A percentile compares a stretch with the other conserved stretches of the same genome.
These are phyloP conservation scores for Didymella exigua DNA, from an alignment of 2,329 filamentous ascomycete species.

Conservation along the genomic window DNA sequence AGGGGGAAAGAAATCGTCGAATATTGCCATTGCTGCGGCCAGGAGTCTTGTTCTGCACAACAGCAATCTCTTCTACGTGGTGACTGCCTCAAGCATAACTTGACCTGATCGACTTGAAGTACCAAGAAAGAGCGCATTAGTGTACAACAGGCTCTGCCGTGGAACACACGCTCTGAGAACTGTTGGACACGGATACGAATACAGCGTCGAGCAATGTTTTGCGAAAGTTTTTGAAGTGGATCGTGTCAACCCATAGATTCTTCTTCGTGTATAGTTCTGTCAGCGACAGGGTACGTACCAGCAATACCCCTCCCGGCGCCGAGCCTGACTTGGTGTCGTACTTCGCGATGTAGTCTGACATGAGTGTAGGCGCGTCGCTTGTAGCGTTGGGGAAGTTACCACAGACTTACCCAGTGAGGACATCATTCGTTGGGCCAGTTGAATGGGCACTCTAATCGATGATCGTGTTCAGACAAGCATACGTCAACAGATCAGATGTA, in stretches of 20 bases:
- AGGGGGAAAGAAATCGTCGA: conserved; percentile 22
- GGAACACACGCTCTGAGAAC: conserved; percentile 9
- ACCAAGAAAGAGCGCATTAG: conserved; percentile 35
- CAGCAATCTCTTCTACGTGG: conserved; percentile 21
- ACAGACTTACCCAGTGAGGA: conserved; percentile 21
- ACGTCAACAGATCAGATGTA: conserved; percentile 21
- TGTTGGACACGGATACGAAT: conserved; percentile 10
- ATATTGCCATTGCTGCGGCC: background rate
- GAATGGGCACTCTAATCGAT: conserved; percentile 26
- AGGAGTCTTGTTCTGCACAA: conserved; percentile 1
- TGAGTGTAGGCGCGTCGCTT: conserved; percentile 18
- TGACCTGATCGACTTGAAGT: conserved; percentile 28
- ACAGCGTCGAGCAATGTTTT: conserved; percentile 19
- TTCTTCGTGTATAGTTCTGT: background rate
- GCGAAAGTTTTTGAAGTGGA: conserved; percentile 22
- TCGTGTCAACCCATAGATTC: conserved; percentile 17
- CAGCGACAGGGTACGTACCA: conserved; percentile 23
- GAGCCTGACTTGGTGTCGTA: background rate
- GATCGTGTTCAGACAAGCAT: conserved; percentile 18
- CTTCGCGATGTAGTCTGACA: conserved; percentile 24
- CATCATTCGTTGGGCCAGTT: background rate
- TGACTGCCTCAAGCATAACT: conserved; percentile 23
- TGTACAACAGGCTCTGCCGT: conserved; percentile 18
- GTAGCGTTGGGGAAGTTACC: conserved; percentile 36
- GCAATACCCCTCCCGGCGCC: conserved; percentile 9